Conservation (phyloP, 208 protist genomes). For the Leptomonas pyrrhocoris region DNA sequence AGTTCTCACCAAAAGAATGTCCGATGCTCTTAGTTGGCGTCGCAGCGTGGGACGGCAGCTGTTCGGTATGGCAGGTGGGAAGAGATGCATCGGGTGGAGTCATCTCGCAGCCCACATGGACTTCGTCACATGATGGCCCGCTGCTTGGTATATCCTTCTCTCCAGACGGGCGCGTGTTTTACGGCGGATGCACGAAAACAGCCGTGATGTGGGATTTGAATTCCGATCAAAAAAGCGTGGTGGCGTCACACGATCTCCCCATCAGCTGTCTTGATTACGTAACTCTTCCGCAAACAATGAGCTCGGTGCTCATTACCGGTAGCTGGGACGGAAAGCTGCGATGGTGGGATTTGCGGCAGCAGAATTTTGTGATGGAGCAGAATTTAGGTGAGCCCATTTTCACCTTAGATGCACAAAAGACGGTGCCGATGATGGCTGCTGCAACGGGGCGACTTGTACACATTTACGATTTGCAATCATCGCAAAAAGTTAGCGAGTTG, state of each 20-base stretch:
- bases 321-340: constrained; percentile 88
- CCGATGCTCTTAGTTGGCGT: constrained; percentile 66
- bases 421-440: constrained; percentile 65
- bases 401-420: constrained; percentile 67
- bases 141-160: constrained; percentile 75
- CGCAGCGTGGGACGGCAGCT: constrained; percentile 77
- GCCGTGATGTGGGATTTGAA: constrained; percentile 80
- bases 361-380: constrained; percentile 62
- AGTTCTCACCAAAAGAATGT: constrained; percentile 66
- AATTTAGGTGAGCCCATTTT: constrained; percentile 78
- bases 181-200: constrained; percentile 75
- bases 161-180: constrained; percentile 75
- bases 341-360: constrained; percentile 85
- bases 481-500: constrained; percentile 59
- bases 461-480: constrained; percentile 68
- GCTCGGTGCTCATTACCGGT: constrained; percentile 75
- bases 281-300: constrained; percentile 32
- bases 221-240: constrained; percentile 64
- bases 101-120: constrained; percentile 51
- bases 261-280: constrained; percentile 78
- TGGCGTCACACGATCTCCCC: constrained; percentile 84
- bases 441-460: constrained; percentile 64
- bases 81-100: constrained; percentile 30
- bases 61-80: constrained; percentile 78
- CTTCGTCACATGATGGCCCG: constrained; percentile 50